Evolutionary conservation across 495 filamentous ascomycete species (phyloP).

Genomic region (Aspergillus avenaceus): DNA sequence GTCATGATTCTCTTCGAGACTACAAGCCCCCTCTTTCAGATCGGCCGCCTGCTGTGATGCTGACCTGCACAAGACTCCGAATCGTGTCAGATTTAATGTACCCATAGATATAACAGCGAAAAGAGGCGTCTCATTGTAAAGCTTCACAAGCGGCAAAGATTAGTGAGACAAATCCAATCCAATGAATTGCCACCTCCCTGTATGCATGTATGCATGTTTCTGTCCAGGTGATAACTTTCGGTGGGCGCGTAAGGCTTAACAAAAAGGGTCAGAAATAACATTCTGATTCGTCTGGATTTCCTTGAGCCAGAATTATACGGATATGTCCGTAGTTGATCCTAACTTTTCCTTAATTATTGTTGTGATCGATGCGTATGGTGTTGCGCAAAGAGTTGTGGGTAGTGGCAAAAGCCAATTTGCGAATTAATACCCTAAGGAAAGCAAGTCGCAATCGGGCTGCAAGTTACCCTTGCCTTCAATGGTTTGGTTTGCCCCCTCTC

Average conservation of each 20-base stretch:
- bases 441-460: neutral
- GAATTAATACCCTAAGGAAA: slow-evolving; percentile 6
- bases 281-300: neutral
- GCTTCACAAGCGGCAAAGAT: slow-evolving; percentile 4
- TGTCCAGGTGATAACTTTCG: slow-evolving; percentile 7
- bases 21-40: neutral
- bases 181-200: slow-evolving; percentile 17
- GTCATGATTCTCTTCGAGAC: neutral
- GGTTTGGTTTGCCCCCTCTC: neutral
- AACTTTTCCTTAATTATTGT: neutral
- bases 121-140: neutral
- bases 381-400: neutral
- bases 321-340: neutral
- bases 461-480: neutral
- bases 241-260: slow-evolving; percentile 11
- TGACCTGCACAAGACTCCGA: neutral
- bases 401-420: neutral
- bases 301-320: neutral
- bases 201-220: slow-evolving; percentile 14
- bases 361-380: neutral
- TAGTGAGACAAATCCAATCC: slow-evolving; percentile 1
- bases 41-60: neutral
- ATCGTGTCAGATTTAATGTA: neutral
- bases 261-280: slow-evolving; percentile 3
- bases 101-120: neutral